phyloP scores from a whole-genome alignment of 1,284 basidiomycete species.

The Marasmius fiardii region DNA sequence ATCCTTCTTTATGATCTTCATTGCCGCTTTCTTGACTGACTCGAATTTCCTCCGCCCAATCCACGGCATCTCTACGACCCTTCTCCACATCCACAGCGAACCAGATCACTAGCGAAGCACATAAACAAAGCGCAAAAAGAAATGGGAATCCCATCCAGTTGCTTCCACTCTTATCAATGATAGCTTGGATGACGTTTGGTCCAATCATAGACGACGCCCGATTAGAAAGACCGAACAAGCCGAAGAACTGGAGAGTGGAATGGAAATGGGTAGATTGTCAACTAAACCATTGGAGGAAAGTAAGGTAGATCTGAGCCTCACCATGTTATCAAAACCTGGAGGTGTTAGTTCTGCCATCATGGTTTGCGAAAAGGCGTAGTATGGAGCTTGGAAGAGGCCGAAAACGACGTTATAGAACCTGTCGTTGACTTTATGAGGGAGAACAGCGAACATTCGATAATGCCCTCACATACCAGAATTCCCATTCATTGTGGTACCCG shows the following conservation, averaged over 20 bases:
- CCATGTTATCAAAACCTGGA: slow-evolving; percentile 83
- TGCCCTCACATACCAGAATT: slow-evolving; percentile 59
- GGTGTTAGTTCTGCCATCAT: slow-evolving; percentile 86
- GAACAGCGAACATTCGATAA: not conserved
- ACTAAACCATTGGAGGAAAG: not conserved
- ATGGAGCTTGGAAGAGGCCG: slow-evolving; percentile 83
- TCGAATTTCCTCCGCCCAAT: slow-evolving; percentile 46
- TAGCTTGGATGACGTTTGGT: slow-evolving; percentile 76
- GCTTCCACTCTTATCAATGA: slow-evolving; percentile 67
- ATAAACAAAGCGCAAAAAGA: slow-evolving; percentile 67
- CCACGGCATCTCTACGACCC: slow-evolving; percentile 62
- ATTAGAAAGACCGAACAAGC: slow-evolving; percentile 80
- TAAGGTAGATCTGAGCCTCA: slow-evolving; percentile 24
- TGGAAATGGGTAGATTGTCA: not conserved
- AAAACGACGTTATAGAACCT: slow-evolving; percentile 81
- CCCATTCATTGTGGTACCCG: slow-evolving; percentile 84
- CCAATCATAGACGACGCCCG: slow-evolving; percentile 81
- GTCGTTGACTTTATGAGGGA: slow-evolving; percentile 1
- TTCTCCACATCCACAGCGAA: slow-evolving; percentile 70
- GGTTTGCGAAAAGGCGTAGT: slow-evolving; percentile 82
- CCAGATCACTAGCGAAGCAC: slow-evolving; percentile 69
- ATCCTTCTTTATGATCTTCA: not conserved
- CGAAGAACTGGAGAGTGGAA: slow-evolving; percentile 59
- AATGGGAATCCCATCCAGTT: slow-evolving; percentile 86
- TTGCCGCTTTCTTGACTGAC: slow-evolving; percentile 3